These are phyloP conservation scores for Calcarisporium arbuscula DNA, from an alignment of 2,329 filamentous ascomycete genomes.

Conservation along the genomic window DNA sequence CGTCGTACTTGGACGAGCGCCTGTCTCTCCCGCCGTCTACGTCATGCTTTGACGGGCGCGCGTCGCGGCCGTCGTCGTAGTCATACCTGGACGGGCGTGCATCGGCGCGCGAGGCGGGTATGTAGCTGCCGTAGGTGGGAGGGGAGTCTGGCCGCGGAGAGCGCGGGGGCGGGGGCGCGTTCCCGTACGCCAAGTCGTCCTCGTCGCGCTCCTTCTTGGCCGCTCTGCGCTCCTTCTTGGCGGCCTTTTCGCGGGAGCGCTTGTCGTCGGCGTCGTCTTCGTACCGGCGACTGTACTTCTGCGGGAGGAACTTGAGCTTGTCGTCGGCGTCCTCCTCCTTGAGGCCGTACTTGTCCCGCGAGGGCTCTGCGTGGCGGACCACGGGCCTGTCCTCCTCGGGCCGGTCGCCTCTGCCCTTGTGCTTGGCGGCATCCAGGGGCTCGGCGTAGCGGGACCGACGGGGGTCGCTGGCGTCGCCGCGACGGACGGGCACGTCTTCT, in stretches of 20 bases:
- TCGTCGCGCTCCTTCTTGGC: constrained; percentile 24
- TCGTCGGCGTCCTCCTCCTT: constrained; percentile 24
- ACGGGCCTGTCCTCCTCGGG: constrained; percentile 14
- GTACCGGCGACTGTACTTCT: constrained; percentile 39
- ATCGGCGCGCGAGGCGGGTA: constrained; percentile 14
- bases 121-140: constrained; percentile 21
- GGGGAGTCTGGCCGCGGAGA: constrained; percentile 14
- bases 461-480: constrained; percentile 12
- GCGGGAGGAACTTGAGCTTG: constrained; percentile 38
- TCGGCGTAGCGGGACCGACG: constrained; percentile 18
- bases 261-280: constrained; percentile 13
- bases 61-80: too few relatives aligned
- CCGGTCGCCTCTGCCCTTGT: constrained; percentile 10
- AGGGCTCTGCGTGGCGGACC: constrained; percentile 11
- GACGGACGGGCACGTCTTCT: constrained; percentile 18
- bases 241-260: constrained; percentile 11
- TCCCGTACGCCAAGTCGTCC: constrained; percentile 47
- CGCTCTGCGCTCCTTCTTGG: constrained; percentile 20
- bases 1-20: too few relatives aligned
- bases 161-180: constrained; percentile 18
- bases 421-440: constrained; percentile 16
- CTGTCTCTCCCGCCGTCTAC: constrained; percentile 7
- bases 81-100: constrained; percentile 17
- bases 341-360: constrained; percentile 13
- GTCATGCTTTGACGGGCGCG: constrained; percentile 3